phyloP scores from a whole-genome alignment of 176 grass and related monocot species.

The Carex scoparia region DNA sequence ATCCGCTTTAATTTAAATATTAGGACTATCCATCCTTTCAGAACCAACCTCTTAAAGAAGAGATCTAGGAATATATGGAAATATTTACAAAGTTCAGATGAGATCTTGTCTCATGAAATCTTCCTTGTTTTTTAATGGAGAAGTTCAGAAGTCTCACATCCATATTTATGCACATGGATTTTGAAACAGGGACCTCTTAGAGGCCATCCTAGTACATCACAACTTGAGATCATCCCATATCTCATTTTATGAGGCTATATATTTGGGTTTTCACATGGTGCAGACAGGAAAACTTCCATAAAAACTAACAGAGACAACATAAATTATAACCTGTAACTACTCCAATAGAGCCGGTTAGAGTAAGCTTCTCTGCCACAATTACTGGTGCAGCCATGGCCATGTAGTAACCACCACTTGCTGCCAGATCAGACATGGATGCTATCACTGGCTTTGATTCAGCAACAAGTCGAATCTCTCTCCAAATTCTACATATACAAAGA shows the following conservation, averaged over 20 bases:
- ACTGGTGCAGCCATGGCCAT: constrained; percentile 89
- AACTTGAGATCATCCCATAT: not conserved
- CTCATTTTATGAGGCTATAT: not conserved
- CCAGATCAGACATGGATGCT: constrained; percentile 96
- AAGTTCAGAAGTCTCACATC: not conserved
- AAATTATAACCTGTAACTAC: constrained; percentile 74
- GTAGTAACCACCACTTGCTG: constrained; percentile 95
- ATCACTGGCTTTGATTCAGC: constrained; percentile 82
- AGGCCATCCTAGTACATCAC: not conserved
- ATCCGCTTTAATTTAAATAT: not conserved
- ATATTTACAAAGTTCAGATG: not conserved
- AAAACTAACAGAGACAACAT: constrained; percentile 18
- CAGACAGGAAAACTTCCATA: not conserved
- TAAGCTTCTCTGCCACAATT: constrained; percentile 95
- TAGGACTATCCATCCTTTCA: not conserved
- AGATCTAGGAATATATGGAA: not conserved
- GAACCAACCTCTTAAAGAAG: not conserved
- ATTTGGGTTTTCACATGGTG: not conserved
- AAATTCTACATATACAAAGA: constrained; percentile 63
- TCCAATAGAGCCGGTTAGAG: constrained; percentile 91
- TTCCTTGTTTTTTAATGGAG: not conserved
- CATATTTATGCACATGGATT: not conserved
- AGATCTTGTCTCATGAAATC: not conserved
- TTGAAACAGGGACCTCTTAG: not conserved
- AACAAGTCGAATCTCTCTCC: constrained; percentile 90